These are phyloP conservation scores for Tagetes erecta DNA, from an alignment of 129 eudicot species.

Conservation along the genomic window DNA sequence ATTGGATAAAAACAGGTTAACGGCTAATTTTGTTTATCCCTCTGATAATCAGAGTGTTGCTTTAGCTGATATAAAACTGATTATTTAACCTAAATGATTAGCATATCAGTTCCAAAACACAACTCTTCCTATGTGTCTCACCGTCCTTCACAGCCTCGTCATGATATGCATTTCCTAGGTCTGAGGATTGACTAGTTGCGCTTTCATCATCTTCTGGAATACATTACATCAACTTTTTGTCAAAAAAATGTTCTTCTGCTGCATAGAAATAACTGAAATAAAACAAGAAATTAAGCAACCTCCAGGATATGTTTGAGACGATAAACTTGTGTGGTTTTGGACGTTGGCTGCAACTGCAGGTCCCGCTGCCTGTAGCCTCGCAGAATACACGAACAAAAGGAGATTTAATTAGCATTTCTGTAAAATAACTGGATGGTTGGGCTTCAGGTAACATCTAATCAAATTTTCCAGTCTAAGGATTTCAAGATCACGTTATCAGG, in stretches of 20 bases:
- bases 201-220: conserved; percentile 57
- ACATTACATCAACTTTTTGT: conserved; percentile 19
- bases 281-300: conserved; percentile 34
- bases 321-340: conserved; percentile 41
- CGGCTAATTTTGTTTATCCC: neutral
- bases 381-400: conserved; percentile 20
- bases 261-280: neutral
- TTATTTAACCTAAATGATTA: neutral
- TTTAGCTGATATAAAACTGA: neutral
- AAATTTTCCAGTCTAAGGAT: too few relatives aligned
- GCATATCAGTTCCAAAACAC: conserved; percentile 4
- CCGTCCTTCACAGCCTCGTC: conserved; percentile 56
- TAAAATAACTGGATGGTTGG: neutral
- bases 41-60: neutral
- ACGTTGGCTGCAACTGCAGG: conserved; percentile 31
- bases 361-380: conserved; percentile 45
- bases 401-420: neutral
- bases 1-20: neutral
- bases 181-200: conserved; percentile 53
- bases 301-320: conserved; percentile 41
- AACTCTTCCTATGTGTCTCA: conserved; percentile 22
- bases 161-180: conserved; percentile 44
- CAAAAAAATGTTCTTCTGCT: conserved; percentile 15
- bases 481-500: too few relatives aligned
- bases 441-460: neutral